Conservation (phyloP, 2,329 filamentous ascomycete genomes). For the Acrodontium crateriforme region DNA sequence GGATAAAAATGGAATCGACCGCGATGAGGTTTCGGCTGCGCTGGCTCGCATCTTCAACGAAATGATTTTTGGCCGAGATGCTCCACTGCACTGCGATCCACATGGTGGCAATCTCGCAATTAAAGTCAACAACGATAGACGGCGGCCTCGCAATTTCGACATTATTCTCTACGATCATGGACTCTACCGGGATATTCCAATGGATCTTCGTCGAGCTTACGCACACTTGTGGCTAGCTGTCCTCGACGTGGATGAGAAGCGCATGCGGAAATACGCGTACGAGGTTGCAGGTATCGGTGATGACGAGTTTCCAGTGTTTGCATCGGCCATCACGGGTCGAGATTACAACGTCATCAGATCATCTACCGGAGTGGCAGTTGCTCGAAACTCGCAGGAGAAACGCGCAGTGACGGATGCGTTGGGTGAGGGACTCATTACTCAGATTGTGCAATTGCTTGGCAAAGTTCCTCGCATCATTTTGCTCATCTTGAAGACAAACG, state of each 20-base stretch:
- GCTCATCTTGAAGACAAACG: slow-evolving; percentile 93
- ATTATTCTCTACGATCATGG: slow-evolving; percentile 95
- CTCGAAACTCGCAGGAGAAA: slow-evolving; percentile 63
- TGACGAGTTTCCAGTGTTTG: slow-evolving; percentile 86
- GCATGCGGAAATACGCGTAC: slow-evolving; percentile 78
- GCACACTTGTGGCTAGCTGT: slow-evolving; percentile 97
- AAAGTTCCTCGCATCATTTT: slow-evolving; percentile 85
- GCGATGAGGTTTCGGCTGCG: slow-evolving; percentile 87
- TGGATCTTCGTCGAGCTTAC: slow-evolving; percentile 65
- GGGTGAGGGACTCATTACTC: slow-evolving; percentile 74
- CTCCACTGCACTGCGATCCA: slow-evolving; percentile 89
- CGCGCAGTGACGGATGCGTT: slow-evolving; percentile 72
- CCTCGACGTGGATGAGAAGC: slow-evolving; percentile 70
- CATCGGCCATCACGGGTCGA: slow-evolving; percentile 86
- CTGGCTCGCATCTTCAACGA: slow-evolving; percentile 93
- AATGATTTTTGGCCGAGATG: slow-evolving; percentile 90
- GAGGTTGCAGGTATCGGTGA: slow-evolving; percentile 83
- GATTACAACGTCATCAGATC: slow-evolving; percentile 66
- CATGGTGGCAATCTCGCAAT: slow-evolving; percentile 95
- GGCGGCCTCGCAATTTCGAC: slow-evolving; percentile 65
- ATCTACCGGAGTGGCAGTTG: slow-evolving; percentile 37
- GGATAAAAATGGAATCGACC: slow-evolving; percentile 73
- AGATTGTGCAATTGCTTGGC: slow-evolving; percentile 76
- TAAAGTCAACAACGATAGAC: slow-evolving; percentile 52
- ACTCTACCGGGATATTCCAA: slow-evolving; percentile 82